phyloP scores from a whole-genome alignment of 805 yeast genomes.

The Pichia nakasei region DNA sequence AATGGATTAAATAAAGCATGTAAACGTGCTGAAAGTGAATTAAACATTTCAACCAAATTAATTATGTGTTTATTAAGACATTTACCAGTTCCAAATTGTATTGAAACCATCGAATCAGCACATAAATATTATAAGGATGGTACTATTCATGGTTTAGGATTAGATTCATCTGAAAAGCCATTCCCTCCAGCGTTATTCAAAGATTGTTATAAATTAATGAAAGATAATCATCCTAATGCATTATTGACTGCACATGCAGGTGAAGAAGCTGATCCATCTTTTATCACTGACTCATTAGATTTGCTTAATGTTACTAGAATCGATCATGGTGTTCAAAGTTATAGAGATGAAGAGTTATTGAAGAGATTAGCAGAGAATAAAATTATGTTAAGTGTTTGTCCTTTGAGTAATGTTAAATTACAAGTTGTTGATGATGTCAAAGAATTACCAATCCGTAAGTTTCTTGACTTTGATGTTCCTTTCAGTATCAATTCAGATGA shows the following conservation, averaged over 20 bases:
- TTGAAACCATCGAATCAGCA: slow-evolving; percentile 48
- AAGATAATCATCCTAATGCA: slow-evolving; percentile 40
- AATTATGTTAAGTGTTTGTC: slow-evolving; percentile 64
- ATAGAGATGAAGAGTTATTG: slow-evolving; percentile 45
- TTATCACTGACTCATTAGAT: slow-evolving; percentile 50
- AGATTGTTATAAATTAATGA: slow-evolving; percentile 50
- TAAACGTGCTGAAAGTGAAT: slow-evolving; percentile 46
- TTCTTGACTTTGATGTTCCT: slow-evolving; percentile 55
- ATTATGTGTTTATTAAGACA: slow-evolving; percentile 82
- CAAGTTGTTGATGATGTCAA: slow-evolving; percentile 62
- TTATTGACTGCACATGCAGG: slow-evolving; percentile 83
- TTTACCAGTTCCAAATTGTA: slow-evolving; percentile 50
- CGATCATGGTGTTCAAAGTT: slow-evolving; percentile 72
- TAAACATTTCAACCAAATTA: slow-evolving; percentile 58
- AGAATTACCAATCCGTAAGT: slow-evolving; percentile 56
- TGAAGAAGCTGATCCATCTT: slow-evolving; percentile 78
- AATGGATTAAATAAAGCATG: slow-evolving; percentile 62
- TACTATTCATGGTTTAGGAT: slow-evolving; percentile 66
- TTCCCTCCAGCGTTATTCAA: slow-evolving; percentile 65
- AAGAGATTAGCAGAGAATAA: slow-evolving; percentile 45
- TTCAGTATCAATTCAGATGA: slow-evolving; percentile 73
- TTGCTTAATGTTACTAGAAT: slow-evolving; percentile 56
- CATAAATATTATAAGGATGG: slow-evolving; percentile 45
- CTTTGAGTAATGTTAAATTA: slow-evolving; percentile 66
- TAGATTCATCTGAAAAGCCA: slow-evolving; percentile 72